Evolutionary conservation across 2,329 filamentous ascomycete species (phyloP).

Genomic region (Penicillium sp.): DNA sequence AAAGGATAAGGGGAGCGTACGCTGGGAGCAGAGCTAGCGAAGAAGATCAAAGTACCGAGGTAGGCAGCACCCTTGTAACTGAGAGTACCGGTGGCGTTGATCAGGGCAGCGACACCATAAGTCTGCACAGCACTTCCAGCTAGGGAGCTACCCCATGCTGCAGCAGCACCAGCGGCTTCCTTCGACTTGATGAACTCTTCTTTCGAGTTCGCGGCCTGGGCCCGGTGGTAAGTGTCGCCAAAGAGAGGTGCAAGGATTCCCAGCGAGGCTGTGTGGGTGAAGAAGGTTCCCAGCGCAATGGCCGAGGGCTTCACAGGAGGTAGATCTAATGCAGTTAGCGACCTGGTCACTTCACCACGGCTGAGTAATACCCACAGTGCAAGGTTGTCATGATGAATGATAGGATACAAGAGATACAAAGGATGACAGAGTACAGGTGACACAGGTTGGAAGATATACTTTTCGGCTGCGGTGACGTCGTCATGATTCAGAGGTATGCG

Average conservation of each 20-base stretch:
- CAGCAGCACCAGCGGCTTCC: slow-evolving; percentile 83
- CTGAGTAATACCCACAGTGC: slow-evolving; percentile 51
- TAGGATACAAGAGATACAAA: background rate
- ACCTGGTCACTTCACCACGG: background rate
- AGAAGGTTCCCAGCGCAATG: slow-evolving; percentile 91
- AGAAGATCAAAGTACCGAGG: slow-evolving; percentile 86
- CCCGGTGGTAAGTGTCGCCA: slow-evolving; percentile 90
- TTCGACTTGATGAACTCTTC: slow-evolving; percentile 95
- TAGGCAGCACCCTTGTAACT: slow-evolving; percentile 98
- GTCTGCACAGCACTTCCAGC: slow-evolving; percentile 84
- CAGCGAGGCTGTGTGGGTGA: slow-evolving; percentile 89
- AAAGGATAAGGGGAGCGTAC: slow-evolving; percentile 55
- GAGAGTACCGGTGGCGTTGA: slow-evolving; percentile 92
- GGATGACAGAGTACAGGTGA: background rate
- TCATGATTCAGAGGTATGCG: slow-evolving; percentile 26
- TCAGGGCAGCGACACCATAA: slow-evolving; percentile 84
- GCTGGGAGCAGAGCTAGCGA: slow-evolving; percentile 81
- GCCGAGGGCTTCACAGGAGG: slow-evolving; percentile 94
- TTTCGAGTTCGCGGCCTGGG: slow-evolving; percentile 87
- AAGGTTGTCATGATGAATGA: slow-evolving; percentile 57
- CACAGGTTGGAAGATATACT: background rate
- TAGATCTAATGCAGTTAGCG: slow-evolving; percentile 52
- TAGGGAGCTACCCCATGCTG: slow-evolving; percentile 87
- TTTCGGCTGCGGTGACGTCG: slow-evolving; percentile 28
- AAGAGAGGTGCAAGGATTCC: slow-evolving; percentile 87